Percentiles rank a stretch among this genome's conserved stretches.
Conservation (phyloP, 805 yeast species). For the Candida palmyrensis region DNA sequence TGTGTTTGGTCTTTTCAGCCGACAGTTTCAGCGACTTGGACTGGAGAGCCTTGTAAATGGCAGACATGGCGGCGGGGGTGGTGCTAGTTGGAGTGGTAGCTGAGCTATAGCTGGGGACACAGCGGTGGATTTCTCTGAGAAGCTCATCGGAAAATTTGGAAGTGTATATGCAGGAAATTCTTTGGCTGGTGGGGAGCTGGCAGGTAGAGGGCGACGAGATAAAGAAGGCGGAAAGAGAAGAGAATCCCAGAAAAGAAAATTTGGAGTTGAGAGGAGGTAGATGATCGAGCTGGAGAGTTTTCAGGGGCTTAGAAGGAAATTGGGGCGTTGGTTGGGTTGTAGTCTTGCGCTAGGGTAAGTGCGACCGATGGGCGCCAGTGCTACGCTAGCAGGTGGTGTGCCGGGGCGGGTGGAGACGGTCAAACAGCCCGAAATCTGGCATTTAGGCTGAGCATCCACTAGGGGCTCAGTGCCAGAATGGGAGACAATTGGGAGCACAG, state of each 20-base stretch:
- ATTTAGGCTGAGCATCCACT: no score
- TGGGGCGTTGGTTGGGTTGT: no score
- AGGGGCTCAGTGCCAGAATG: no score
- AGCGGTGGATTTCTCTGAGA: neutral
- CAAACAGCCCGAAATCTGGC: no score
- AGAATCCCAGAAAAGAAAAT: constrained; percentile 1
- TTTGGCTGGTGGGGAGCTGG: neutral
- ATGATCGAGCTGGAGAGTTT: no score
- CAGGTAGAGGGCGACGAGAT: neutral
- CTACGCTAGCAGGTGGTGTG: no score
- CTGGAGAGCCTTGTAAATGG: constrained; percentile 43
- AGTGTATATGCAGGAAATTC: neutral
- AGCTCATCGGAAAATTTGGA: constrained; percentile 6
- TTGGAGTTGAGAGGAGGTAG: no score
- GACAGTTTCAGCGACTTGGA: constrained; percentile 42
- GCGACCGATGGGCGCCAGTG: no score
- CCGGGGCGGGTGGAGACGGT: no score
- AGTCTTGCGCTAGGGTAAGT: no score
- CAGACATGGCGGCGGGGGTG: constrained; percentile 30
- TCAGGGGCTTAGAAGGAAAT: no score
- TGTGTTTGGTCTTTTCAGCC: constrained; percentile 48
- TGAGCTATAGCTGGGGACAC: neutral
- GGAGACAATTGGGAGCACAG: no score
- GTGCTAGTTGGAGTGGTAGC: constrained; percentile 52
- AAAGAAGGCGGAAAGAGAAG: neutral